These are phyloP conservation scores for Rhizopogon salebrosus DNA, from an alignment of 768 basidiomycete genomes.

Conservation along the genomic window DNA sequence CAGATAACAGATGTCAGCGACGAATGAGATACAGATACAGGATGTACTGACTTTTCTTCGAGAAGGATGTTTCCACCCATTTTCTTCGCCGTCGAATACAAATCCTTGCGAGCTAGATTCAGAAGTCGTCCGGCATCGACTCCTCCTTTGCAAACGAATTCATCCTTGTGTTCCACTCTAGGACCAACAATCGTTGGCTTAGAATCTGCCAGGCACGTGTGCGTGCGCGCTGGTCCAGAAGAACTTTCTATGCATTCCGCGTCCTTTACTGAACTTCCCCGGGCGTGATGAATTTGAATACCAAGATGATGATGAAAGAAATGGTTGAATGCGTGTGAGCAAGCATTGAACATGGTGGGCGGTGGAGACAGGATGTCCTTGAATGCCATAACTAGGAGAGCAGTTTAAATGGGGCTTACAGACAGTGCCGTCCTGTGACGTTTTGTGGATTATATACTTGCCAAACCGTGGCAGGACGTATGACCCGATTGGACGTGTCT, in stretches of 20 bases:
- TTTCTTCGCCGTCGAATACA: slow-evolving; percentile 26
- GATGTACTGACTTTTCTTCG: slow-evolving; percentile 29
- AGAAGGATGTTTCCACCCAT: slow-evolving; percentile 34
- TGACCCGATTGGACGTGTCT: neutral
- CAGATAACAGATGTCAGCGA: slow-evolving; percentile 11
- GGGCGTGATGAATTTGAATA: slow-evolving; percentile 15
- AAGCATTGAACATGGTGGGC: slow-evolving; percentile 22
- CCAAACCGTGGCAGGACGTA: neutral
- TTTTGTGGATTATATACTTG: neutral
- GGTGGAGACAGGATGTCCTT: slow-evolving; percentile 10
- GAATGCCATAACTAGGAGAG: neutral
- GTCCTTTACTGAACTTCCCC: slow-evolving; percentile 14
- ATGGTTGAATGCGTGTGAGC: slow-evolving; percentile 17
- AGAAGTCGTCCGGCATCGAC: slow-evolving; percentile 31
- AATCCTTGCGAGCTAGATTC: slow-evolving; percentile 26
- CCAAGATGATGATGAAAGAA: slow-evolving; percentile 16
- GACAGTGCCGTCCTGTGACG: neutral
- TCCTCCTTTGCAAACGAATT: slow-evolving; percentile 30
- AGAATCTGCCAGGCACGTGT: slow-evolving; percentile 17
- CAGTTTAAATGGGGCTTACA: neutral
- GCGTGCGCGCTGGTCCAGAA: slow-evolving; percentile 28
- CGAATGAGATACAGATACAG: slow-evolving; percentile 12
- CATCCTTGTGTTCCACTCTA: slow-evolving; percentile 30
- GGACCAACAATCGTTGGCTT: slow-evolving; percentile 24
- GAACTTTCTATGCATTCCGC: slow-evolving; percentile 26